Conservation (phyloP, 2,329 filamentous ascomycete species). For the Aspergillus sojae region DNA sequence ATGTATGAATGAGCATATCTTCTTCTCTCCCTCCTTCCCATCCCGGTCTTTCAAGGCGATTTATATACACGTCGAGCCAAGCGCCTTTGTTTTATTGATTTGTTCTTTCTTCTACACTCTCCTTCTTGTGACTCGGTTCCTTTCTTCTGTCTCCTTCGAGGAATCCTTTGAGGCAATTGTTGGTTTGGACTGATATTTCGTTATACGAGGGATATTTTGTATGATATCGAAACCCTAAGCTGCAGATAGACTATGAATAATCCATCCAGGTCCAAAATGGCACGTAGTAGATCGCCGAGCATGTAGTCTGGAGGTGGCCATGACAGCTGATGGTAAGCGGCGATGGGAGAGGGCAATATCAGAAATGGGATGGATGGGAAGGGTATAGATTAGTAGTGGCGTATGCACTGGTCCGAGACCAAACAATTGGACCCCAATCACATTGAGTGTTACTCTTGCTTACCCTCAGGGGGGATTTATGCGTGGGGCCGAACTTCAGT, state of each 20-base stretch:
- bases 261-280: not conserved
- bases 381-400: not conserved
- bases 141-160: not conserved
- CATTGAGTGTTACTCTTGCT: not conserved
- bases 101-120: not conserved
- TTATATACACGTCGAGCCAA: not conserved
- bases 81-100: not conserved
- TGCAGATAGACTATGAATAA: conserved; percentile 13
- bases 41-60: not conserved
- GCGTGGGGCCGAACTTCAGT: conserved; percentile 11
- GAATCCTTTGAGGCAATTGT: not conserved
- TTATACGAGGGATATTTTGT: conserved; percentile 16
- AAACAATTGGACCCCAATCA: not conserved
- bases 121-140: not conserved
- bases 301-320: not conserved
- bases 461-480: not conserved
- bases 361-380: not conserved
- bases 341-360: not conserved
- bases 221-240: conserved; percentile 14
- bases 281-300: not conserved
- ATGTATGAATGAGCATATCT: not conserved
- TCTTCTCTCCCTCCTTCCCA: not conserved
- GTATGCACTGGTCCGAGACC: not conserved
- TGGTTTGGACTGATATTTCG: conserved; percentile 7
- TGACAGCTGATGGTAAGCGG: not conserved